phyloP scores from a whole-genome alignment of 1,139 yeast species.

The Wickerhamomyces sp. region DNA sequence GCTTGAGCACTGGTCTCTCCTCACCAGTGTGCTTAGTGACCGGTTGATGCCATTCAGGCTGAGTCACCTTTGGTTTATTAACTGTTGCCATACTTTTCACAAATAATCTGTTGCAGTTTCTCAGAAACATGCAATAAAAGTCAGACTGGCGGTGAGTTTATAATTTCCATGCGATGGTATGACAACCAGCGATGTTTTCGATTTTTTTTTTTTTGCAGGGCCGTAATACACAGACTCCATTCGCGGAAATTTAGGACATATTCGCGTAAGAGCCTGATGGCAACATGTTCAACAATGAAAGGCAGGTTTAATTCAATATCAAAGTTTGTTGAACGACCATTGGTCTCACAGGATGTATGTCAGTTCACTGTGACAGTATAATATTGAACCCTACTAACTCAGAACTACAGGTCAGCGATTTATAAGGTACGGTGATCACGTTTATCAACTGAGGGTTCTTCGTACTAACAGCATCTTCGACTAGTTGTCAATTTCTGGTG shows the following conservation, averaged over 20 bases:
- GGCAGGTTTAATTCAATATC: no score
- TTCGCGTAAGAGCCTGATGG: no score
- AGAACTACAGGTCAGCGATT: conserved; percentile 17
- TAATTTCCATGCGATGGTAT: no score
- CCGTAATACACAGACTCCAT: no score
- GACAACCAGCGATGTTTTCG: neutral
- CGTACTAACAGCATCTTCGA: neutral
- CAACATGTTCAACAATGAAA: no score
- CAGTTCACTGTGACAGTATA: no score
- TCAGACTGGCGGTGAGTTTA: no score
- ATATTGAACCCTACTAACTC: no score
- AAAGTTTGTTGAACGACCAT: no score
- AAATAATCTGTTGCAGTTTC: neutral
- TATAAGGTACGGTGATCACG: conserved; percentile 6
- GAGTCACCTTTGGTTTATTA: conserved; percentile 28
- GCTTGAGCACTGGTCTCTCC: conserved; percentile 32
- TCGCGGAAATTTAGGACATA: no score
- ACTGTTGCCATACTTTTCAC: conserved; percentile 19
- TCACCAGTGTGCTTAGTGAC: conserved; percentile 10
- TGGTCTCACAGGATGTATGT: no score
- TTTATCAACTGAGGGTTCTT: no score
- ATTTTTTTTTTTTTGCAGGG: neutral
- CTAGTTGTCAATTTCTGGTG: conserved; percentile 80
- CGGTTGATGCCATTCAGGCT: conserved; percentile 41
- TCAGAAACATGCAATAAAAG: neutral